Base-by-base conservation (phyloP, 2,329 filamentous ascomycete genomes). In the Diaporthe humulicola region DNA sequence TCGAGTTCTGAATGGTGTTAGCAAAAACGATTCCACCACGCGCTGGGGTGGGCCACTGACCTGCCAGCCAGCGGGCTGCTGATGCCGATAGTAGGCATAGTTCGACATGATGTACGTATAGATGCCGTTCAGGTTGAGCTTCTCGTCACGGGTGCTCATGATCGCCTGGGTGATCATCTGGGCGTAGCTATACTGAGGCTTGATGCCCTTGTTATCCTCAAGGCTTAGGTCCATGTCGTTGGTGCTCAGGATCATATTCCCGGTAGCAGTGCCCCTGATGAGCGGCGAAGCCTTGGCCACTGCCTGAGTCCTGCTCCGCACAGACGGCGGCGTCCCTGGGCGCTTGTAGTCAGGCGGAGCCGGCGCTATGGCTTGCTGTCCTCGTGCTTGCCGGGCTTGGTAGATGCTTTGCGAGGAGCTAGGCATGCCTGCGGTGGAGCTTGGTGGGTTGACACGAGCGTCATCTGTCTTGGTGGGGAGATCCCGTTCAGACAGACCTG, bases 131-230 rank as follows among this genome's bases (percentile, higher is more conserved):
- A 99, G 85, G 4, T 97, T 98, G 71, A 98, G 89, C 83, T 97
- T 97, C 82, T 97, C 93, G 75, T 98, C 95, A 1, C 91, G 88
- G 3, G 93, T 96, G 48, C 94, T 94, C 78, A 98, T 89, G 77
- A 99, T 98, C 1, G 97, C 97, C 85, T 98, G 97, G 0, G 95
- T 97, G 77, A 99, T 99, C 87, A 99, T 92, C 82, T 98, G 95
- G 3, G 97, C 96, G 84, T 99, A 99, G 83, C 96, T 98, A 83
- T 94, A 98, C 60, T 96, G 94, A 2, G 97, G 97, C 83, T 99
- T 99, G 81, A 98, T 91, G 77, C 98, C 95, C 82, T 94, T 94
- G 78, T 96, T 95, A 40, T 93, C 90, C 78, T 98, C 96, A 45
- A 93, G 88, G 81, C 95, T 96, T 77, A 96, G 90, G 83, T 97